These are phyloP conservation scores for Colletotrichum sojae DNA, from an alignment of 2,329 filamentous ascomycete species.

Conservation along the genomic window DNA sequence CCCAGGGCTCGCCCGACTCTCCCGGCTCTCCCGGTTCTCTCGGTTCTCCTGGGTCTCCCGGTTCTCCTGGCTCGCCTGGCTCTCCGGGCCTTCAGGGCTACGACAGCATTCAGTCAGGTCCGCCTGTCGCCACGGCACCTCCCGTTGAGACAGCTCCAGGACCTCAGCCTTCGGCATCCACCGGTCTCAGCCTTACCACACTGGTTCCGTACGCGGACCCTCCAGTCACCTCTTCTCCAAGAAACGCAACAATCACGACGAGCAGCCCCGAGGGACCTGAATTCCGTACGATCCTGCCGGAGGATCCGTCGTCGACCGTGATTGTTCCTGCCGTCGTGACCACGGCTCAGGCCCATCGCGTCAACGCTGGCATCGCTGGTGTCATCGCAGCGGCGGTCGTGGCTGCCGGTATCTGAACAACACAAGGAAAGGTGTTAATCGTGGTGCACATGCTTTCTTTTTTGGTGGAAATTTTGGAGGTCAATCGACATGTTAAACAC, in stretches of 20 bases:
- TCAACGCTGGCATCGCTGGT: conserved; percentile 3
- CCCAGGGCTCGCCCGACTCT: not conserved
- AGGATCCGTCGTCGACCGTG: conserved; percentile 16
- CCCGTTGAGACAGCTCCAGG: not conserved
- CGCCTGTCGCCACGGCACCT: conserved; percentile 11
- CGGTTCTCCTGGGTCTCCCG: not conserved
- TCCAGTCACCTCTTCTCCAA: not conserved
- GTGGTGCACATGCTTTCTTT: conserved; percentile 14
- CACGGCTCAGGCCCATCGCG: conserved; percentile 20
- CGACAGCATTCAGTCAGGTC: conserved; percentile 14
- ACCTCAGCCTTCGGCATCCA: not conserved
- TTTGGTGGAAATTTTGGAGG: conserved; percentile 34
- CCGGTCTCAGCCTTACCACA: not conserved
- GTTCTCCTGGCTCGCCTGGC: not conserved
- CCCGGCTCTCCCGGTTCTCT: too few species aligned
- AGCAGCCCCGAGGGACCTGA: conserved; percentile 11
- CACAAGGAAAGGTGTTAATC: not conserved
- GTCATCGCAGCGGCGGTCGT: conserved; percentile 11
- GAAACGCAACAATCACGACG: conserved; percentile 23
- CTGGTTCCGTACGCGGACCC: conserved; percentile 27
- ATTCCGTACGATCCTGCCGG: conserved; percentile 30
- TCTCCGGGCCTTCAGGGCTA: conserved; percentile 10
- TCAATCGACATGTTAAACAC: not conserved
- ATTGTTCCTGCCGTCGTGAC: conserved; percentile 28
- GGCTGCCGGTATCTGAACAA: conserved; percentile 11